These are phyloP conservation scores for Moesziomyces sp. DNA, from an alignment of 1,284 basidiomycete species.

Conservation along the genomic window DNA sequence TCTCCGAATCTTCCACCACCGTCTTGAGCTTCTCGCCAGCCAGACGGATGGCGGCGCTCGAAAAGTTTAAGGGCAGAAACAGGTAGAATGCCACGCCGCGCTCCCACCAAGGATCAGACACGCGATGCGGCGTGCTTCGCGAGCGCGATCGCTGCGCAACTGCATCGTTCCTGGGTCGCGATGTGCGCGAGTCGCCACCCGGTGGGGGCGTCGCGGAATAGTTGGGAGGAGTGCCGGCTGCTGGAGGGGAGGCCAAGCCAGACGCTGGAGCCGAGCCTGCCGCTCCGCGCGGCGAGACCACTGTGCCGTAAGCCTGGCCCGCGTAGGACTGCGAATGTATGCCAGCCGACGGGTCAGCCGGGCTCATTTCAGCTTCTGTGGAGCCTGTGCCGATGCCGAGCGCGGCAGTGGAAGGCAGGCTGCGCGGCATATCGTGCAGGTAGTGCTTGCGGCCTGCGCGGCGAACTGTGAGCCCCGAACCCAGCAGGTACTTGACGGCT, in stretches of 20 bases:
- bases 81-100: slow-evolving; percentile 49
- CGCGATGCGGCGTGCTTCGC: slow-evolving; percentile 17
- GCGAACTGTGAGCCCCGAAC: slow-evolving; percentile 35
- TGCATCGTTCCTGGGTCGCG: not conserved
- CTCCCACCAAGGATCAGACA: slow-evolving; percentile 48
- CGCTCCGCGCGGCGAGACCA: slow-evolving; percentile 11
- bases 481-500: slow-evolving; percentile 58
- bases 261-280: not conserved
- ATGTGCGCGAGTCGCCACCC: not conserved
- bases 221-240: not conserved
- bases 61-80: slow-evolving; percentile 51
- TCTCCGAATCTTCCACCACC: slow-evolving; percentile 39
- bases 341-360: slow-evolving; percentile 5
- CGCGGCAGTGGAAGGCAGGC: slow-evolving; percentile 39
- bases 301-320: slow-evolving; percentile 8
- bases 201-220: slow-evolving; percentile 4
- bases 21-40: slow-evolving; percentile 45
- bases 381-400: slow-evolving; percentile 37
- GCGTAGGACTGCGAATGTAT: slow-evolving; percentile 5
- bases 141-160: slow-evolving; percentile 4
- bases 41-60: slow-evolving; percentile 40
- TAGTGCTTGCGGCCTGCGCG: slow-evolving; percentile 38
- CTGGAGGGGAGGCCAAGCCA: slow-evolving; percentile 6
- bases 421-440: slow-evolving; percentile 46
- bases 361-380: slow-evolving; percentile 8